Evolutionary conservation across 352 stramenopile genomes (phyloP).

Genomic region (Phytophthora citricola): DNA sequence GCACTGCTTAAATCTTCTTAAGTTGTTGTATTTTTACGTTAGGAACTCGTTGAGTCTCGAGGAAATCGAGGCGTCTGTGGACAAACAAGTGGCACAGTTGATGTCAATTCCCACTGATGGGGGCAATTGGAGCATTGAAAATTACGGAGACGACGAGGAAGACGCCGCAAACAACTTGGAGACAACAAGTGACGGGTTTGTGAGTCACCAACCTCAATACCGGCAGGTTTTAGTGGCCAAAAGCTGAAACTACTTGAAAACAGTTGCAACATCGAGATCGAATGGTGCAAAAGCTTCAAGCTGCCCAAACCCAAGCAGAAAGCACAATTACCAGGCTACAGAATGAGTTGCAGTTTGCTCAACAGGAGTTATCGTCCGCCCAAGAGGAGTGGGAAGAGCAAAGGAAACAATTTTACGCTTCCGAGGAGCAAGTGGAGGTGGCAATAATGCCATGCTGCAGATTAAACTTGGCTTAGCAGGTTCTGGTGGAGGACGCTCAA

Average conservation of each 20-base stretch:
- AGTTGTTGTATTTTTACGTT: neutral
- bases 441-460: conserved; percentile 33
- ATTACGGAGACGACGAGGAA: conserved; percentile 24
- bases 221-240: conserved; percentile 54
- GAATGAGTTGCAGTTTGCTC: conserved; percentile 39
- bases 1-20: neutral
- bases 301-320: conserved; percentile 29
- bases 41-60: conserved; percentile 38
- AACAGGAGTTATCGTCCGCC: conserved; percentile 53
- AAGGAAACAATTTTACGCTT: conserved; percentile 50
- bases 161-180: conserved; percentile 20
- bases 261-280: conserved; percentile 49
- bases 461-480: conserved; percentile 28
- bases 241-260: conserved; percentile 60
- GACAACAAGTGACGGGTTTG: conserved; percentile 38
- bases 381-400: conserved; percentile 79
- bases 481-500: conserved; percentile 1
- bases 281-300: conserved; percentile 45
- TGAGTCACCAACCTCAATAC: conserved; percentile 54
- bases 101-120: conserved; percentile 6
- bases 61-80: conserved; percentile 35
- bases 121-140: conserved; percentile 14
- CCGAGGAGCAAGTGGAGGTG: conserved; percentile 30
- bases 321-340: conserved; percentile 42
- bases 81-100: conserved; percentile 34